Conservation (phyloP, 352 stramenopile species). For the Phytophthora citricola region DNA sequence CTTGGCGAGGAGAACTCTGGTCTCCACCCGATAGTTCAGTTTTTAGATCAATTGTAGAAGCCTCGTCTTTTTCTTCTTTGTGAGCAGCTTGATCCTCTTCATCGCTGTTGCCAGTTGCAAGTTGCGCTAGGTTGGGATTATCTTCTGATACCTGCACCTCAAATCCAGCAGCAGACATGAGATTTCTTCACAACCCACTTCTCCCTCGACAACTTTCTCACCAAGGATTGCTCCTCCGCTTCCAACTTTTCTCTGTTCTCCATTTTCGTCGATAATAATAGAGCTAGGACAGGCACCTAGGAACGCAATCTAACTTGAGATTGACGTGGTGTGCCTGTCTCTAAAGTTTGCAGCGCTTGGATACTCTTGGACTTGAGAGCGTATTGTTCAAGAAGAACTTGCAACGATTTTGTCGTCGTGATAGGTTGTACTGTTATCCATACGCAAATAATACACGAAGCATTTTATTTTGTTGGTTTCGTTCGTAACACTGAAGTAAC, state of each 20-base stretch:
- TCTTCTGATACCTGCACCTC: constrained; percentile 2
- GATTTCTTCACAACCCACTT: background rate
- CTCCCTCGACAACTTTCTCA: background rate
- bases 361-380: too few species aligned
- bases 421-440: too few species aligned
- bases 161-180: background rate
- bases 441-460: too few species aligned
- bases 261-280: constrained; percentile 24
- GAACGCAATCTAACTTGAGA: background rate
- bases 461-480: too few species aligned
- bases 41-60: background rate
- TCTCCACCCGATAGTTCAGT: background rate
- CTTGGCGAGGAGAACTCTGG: constrained; percentile 3
- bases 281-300: constrained; percentile 1
- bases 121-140: background rate
- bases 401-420: too few species aligned
- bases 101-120: background rate
- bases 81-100: background rate
- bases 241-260: constrained; percentile 13
- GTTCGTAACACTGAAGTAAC: too few species aligned
- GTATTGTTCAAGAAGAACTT: too few species aligned
- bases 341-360: background rate
- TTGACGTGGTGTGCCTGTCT: constrained; percentile 1
- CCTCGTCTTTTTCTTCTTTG: background rate
- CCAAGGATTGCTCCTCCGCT: background rate